These are phyloP conservation scores for Kwoniella shandongensis DNA, from an alignment of 768 basidiomycete genomes.

Conservation along the genomic window DNA sequence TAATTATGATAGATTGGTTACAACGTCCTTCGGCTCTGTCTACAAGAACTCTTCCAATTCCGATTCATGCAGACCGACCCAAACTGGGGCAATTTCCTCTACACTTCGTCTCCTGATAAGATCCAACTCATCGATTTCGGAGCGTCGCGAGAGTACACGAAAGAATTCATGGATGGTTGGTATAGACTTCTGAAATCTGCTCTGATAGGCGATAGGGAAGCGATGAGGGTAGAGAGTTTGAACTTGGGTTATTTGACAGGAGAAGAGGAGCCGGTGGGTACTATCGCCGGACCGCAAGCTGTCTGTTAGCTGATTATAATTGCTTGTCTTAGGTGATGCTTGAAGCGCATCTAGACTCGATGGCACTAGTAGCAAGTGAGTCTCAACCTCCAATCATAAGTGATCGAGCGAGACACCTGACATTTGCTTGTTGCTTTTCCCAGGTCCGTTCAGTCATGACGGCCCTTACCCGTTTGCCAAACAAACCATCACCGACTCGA, in stretches of 20 bases:
- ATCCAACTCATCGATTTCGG: constrained; percentile 89
- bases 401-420: too few species aligned
- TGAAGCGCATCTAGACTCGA: constrained; percentile 77
- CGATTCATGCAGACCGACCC: constrained; percentile 97
- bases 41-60: constrained; percentile 87
- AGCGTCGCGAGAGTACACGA: constrained; percentile 81
- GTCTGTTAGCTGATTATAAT: constrained; percentile 38
- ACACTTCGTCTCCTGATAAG: constrained; percentile 58
- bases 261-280: constrained; percentile 71
- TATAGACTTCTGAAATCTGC: constrained; percentile 78
- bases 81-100: constrained; percentile 97
- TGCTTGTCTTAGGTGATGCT: constrained; percentile 64
- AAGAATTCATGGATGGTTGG: constrained; percentile 87
- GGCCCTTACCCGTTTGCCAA: constrained; percentile 75
- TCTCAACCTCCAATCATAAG: constrained; percentile 1
- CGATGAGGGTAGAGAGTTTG: constrained; percentile 71
- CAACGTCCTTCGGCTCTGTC: constrained; percentile 76
- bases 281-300: background rate
- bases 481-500: constrained; percentile 67
- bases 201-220: constrained; percentile 64
- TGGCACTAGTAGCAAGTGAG: constrained; percentile 68
- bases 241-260: constrained; percentile 88
- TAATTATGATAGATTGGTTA: constrained; percentile 67
- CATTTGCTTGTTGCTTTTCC: background rate
- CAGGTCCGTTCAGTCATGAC: constrained; percentile 71